Conservation (phyloP, 2,329 filamentous ascomycete genomes). For the Huntiella savannae region DNA sequence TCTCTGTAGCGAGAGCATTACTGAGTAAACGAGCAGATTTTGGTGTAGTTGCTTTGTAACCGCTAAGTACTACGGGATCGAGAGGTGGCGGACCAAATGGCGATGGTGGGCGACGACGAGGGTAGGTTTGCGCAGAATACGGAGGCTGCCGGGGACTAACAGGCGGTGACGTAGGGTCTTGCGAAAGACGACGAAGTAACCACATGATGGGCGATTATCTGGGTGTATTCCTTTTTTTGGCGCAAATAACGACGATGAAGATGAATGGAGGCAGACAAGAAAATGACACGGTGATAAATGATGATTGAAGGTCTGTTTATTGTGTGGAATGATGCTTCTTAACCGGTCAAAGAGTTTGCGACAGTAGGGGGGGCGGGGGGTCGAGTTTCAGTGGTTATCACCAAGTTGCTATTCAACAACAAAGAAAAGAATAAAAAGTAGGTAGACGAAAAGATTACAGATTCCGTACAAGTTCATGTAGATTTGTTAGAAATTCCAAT, state of each 20-base stretch:
- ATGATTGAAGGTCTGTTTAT: too few species aligned
- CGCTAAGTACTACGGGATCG: conserved; percentile 54
- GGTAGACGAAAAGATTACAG: not conserved
- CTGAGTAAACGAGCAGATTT: conserved; percentile 47
- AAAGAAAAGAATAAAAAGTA: not conserved
- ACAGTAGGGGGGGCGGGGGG: too few species aligned
- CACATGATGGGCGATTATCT: conserved; percentile 6
- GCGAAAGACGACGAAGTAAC: conserved; percentile 11
- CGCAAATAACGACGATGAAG: too few species aligned
- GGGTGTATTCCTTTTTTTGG: not conserved
- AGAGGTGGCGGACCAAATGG: conserved; percentile 80
- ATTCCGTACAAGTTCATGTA: not conserved
- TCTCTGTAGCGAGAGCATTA: conserved; percentile 69
- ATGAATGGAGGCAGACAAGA: too few species aligned
- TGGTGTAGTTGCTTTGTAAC: conserved; percentile 42
- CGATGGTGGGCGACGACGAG: conserved; percentile 38
- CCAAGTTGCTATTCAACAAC: too few species aligned
- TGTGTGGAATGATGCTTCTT: too few species aligned
- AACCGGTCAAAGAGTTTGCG: too few species aligned
- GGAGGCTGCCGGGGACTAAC: conserved; percentile 1
- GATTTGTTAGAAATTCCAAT: not conserved
- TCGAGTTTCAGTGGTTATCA: too few species aligned
- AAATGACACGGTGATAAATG: too few species aligned
- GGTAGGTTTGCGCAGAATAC: not conserved
- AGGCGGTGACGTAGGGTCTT: conserved; percentile 14